These are phyloP conservation scores for Aspergillus avenaceus DNA, from an alignment of 495 filamentous ascomycete genomes.

Conservation along the genomic window DNA sequence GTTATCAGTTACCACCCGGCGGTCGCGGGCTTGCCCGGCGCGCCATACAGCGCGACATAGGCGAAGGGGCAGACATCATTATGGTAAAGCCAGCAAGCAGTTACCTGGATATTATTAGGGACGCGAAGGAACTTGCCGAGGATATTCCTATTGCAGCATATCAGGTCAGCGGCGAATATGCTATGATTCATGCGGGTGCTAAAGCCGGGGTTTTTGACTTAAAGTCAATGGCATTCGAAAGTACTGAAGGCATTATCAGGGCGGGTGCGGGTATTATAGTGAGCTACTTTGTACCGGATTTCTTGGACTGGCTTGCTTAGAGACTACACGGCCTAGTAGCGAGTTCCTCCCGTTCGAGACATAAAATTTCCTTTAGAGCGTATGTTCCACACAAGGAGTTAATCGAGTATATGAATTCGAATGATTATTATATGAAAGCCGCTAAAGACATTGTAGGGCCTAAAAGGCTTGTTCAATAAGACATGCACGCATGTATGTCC, in stretches of 20 bases:
- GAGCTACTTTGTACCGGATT: slow-evolving; percentile 91
- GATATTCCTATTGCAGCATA: slow-evolving; percentile 93
- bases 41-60: slow-evolving; percentile 84
- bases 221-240: slow-evolving; percentile 92
- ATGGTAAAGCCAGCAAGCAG: slow-evolving; percentile 97
- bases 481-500: too few relatives aligned
- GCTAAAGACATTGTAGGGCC: too few relatives aligned
- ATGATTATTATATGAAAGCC: too few relatives aligned
- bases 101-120: slow-evolving; percentile 93
- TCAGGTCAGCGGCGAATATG: slow-evolving; percentile 94
- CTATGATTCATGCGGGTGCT: slow-evolving; percentile 95
- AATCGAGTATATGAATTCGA: too few relatives aligned
- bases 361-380: too few relatives aligned
- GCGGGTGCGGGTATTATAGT: slow-evolving; percentile 90
- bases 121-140: slow-evolving; percentile 87
- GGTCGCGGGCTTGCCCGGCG: slow-evolving; percentile 90
- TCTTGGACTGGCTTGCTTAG: slow-evolving; percentile 72
- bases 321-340: background rate
- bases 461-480: too few relatives aligned
- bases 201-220: slow-evolving; percentile 98
- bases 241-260: slow-evolving; percentile 84
- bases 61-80: slow-evolving; percentile 93
- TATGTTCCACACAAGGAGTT: too few relatives aligned
- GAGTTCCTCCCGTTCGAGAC: too few relatives aligned
- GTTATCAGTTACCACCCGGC: slow-evolving; percentile 92